Evolutionary conservation across 2,329 filamentous ascomycete species (phyloP).

Genomic region (Elsinoe fawcettii): DNA sequence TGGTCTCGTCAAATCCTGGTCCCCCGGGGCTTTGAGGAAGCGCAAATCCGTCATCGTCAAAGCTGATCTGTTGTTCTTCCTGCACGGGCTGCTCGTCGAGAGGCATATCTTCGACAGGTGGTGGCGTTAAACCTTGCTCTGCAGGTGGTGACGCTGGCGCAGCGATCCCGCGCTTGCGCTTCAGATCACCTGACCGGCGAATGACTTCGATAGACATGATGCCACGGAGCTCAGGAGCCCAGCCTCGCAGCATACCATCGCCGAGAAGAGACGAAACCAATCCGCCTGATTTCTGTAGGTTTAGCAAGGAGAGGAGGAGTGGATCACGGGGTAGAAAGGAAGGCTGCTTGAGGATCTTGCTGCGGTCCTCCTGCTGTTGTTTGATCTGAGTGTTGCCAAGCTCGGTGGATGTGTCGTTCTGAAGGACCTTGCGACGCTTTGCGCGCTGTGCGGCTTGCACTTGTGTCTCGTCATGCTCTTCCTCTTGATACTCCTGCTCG

Average conservation of each 20-base stretch:
- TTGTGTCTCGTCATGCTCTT: conserved; percentile 43
- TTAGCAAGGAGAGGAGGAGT: conserved; percentile 76
- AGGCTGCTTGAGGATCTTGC: conserved; percentile 74
- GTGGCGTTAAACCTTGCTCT: conserved; percentile 47
- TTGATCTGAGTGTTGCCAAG: conserved; percentile 72
- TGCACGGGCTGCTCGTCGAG: conserved; percentile 29
- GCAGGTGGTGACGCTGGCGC: conserved; percentile 59
- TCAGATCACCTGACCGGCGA: conserved; percentile 68
- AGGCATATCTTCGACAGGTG: conserved; percentile 37
- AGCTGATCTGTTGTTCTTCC: conserved; percentile 19
- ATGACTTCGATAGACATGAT: conserved; percentile 82
- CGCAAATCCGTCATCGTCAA: conserved; percentile 30
- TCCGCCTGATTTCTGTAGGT: conserved; percentile 82
- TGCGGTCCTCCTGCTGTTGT: conserved; percentile 75
- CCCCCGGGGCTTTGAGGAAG: conserved; percentile 21
- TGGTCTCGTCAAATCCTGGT: conserved; percentile 70
- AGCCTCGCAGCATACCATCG: conserved; percentile 62
- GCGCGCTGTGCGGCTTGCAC: conserved; percentile 61
- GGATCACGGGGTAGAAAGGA: conserved; percentile 82
- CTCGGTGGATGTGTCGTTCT: conserved; percentile 72
- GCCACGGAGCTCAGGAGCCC: conserved; percentile 89
- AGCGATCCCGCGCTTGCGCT: conserved; percentile 87
- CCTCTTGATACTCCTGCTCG: conserved; percentile 26
- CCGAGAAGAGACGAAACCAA: conserved; percentile 85
- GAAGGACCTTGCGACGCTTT: conserved; percentile 73